These are phyloP conservation scores for Crepidotus variabilis DNA, from an alignment of 768 basidiomycete species.

Conservation along the genomic window DNA sequence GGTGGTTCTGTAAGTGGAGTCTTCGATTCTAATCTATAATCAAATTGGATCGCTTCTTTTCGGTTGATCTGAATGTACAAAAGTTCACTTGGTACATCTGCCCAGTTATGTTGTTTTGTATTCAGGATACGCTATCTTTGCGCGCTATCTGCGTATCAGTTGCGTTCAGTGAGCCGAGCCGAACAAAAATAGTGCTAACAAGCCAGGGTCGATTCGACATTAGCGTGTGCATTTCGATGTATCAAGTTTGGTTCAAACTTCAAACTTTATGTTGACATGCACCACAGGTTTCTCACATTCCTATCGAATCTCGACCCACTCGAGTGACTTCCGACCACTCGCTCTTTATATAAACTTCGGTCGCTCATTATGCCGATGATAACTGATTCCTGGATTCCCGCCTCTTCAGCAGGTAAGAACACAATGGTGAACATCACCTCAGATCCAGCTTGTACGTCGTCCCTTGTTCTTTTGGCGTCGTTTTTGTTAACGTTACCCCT, in stretches of 20 bases:
- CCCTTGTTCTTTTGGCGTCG: background rate
- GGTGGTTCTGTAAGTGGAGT: too few relatives aligned
- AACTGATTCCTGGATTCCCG: background rate
- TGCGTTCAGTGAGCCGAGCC: too few relatives aligned
- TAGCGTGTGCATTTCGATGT: background rate
- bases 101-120: too few relatives aligned
- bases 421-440: conserved; percentile 30
- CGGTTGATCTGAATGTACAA: too few relatives aligned
- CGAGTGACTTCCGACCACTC: background rate
- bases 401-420: background rate
- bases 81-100: too few relatives aligned
- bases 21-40: too few relatives aligned
- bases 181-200: background rate
- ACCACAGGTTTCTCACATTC: background rate
- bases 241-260: too few relatives aligned
- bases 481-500: background rate
- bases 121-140: too few relatives aligned
- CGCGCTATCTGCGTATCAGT: too few relatives aligned
- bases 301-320: background rate
- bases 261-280: too few relatives aligned
- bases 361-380: background rate
- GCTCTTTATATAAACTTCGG: background rate
- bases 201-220: background rate
- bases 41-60: too few relatives aligned
- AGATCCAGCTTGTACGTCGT: conserved; percentile 23